Base-by-base conservation (phyloP, 257 asterid species). In the Fraxinus quadrangulata region DNA sequence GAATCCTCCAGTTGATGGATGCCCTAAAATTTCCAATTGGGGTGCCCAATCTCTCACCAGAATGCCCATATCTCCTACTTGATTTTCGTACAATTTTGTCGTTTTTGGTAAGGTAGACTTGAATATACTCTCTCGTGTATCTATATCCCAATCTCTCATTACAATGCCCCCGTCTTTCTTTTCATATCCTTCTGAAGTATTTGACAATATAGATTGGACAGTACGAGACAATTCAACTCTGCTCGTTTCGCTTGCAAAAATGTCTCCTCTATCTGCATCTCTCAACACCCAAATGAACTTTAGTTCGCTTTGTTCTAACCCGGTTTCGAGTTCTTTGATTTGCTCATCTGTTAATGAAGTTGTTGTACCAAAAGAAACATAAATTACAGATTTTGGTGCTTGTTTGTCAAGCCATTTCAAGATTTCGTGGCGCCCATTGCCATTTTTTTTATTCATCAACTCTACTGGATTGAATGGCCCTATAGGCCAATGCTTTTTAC, bases 381-480 rank as follows among this genome's bases (percentile, higher is more conserved):
- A 56, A 23, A 74, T n/a, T 1, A 74, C 78, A n/a, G 71, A 74
- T 8, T 19, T 54, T 26, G 47, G 71, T 14, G n/a, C 47, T 30
- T 73, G 79, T 49, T 63, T 66, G 30, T 87, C 85, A 7, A 87
- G 88, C 89, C 91, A 87, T 24, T 61, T 56, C 3, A 91, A 66
- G 36, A 86, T 88, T 4, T 67, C 36, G 33, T 83, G 81, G 5
- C 77, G 70, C 16, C 30, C 24, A 59, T 42, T 3, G n/a, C 49
- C 3, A 67, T 42, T 2, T 11, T 36, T 73, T 23, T 66, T 23
- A 31, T 42, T 30, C 0, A 12, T 63, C 1, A 81, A 9, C 0
- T 11, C 69, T 0, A 88, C 28, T 0, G 87, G 91, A 82, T 90
- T 88, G 40, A 88, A 88, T 9, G 92, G 91, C 37, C 96, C 96